These are phyloP conservation scores for Magnolia officinalis DNA, from an alignment of 164 flowering plant genomes.

Conservation along the genomic window DNA sequence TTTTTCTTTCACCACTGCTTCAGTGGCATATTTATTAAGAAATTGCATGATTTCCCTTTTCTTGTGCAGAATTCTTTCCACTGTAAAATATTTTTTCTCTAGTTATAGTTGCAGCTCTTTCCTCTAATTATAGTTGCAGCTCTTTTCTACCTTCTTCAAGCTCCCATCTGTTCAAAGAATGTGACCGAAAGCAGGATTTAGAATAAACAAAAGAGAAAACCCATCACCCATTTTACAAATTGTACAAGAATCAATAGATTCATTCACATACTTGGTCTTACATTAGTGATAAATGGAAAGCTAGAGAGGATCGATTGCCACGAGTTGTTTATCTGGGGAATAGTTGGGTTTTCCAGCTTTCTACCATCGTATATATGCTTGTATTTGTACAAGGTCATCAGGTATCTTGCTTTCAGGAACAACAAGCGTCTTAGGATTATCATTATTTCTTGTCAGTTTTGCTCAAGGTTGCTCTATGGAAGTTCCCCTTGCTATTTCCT, in stretches of 20 bases:
- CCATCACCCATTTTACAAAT: not conserved
- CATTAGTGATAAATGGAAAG: not conserved
- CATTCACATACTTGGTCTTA: not conserved
- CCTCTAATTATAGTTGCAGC: constrained; percentile 56
- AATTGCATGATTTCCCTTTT: constrained; percentile 65
- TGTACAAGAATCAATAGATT: not conserved
- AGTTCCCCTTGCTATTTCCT: constrained; percentile 69
- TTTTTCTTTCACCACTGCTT: constrained; percentile 28
- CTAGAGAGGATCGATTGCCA: constrained; percentile 22
- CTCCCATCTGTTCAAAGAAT: constrained; percentile 43
- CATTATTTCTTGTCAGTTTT: constrained; percentile 46
- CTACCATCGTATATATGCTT: constrained; percentile 80
- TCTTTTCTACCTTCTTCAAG: constrained; percentile 76
- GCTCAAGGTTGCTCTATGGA: constrained; percentile 61
- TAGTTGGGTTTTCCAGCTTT: constrained; percentile 82
- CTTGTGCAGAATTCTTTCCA: constrained; percentile 13
- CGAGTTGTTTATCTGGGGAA: constrained; percentile 63
- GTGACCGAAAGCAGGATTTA: not conserved
- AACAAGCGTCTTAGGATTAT: constrained; percentile 30
- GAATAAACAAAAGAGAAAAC: not conserved
- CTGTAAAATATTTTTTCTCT: constrained; percentile 37
- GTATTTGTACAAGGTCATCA: constrained; percentile 63
- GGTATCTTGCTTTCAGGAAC: constrained; percentile 44
- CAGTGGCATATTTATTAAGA: constrained; percentile 46
- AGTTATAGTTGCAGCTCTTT: constrained; percentile 60